Percentiles rank a stretch among this genome's conserved stretches.
phyloP scores from a whole-genome alignment of 129 eudicot genomes.

The Artemisia annua region DNA sequence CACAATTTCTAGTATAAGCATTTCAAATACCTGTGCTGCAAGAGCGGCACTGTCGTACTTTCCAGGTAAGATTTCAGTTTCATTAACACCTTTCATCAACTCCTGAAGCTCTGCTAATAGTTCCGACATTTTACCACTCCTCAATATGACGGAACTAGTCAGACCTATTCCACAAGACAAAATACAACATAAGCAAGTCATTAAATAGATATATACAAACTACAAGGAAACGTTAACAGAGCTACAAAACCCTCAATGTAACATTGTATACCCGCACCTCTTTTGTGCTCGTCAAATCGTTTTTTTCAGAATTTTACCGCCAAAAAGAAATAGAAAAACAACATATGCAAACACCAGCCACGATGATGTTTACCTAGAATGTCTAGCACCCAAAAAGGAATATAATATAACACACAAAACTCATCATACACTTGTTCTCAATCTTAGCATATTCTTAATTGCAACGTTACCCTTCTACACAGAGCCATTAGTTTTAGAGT shows the following conservation, averaged over 20 bases:
- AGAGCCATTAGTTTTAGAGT: too few species aligned
- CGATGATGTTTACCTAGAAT: too few species aligned
- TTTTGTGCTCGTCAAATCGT: neutral
- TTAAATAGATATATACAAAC: neutral
- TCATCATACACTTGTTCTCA: too few species aligned
- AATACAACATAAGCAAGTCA: neutral
- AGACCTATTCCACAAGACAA: slow-evolving; percentile 46
- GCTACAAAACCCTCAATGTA: slow-evolving; percentile 9
- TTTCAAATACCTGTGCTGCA: slow-evolving; percentile 69
- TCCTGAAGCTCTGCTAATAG: slow-evolving; percentile 74
- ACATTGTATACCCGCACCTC: too few species aligned
- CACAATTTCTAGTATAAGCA: neutral
- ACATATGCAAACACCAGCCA: too few species aligned
- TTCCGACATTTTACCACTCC: slow-evolving; percentile 80
- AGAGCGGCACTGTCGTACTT: slow-evolving; percentile 72
- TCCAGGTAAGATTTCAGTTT: slow-evolving; percentile 60
- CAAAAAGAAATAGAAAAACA: too few species aligned
- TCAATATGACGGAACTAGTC: slow-evolving; percentile 79
- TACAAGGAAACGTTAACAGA: slow-evolving; percentile 4
- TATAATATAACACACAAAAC: too few species aligned
- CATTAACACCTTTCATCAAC: slow-evolving; percentile 69
- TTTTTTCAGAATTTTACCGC: too few species aligned
- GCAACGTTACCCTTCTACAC: too few species aligned
- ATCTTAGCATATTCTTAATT: too few species aligned
- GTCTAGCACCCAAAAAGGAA: too few species aligned